A percentile compares a stretch with the other conserved stretches of the same genome.
phyloP scores from a whole-genome alignment of 225 moss, liverwort and hornwort genomes.

The Thuidium tamariscinum region DNA sequence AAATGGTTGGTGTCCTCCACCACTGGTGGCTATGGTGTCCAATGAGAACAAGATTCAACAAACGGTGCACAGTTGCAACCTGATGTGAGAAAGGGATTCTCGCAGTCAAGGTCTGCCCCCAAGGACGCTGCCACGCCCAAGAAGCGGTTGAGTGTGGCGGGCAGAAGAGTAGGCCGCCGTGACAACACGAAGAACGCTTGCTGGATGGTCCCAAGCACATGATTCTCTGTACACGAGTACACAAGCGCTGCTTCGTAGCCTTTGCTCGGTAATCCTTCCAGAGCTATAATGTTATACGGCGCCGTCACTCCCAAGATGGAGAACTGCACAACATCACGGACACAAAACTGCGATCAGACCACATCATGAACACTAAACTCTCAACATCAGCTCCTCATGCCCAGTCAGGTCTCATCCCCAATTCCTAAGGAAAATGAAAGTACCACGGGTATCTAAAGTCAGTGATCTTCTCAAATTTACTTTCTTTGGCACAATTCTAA shows the following conservation, averaged over 20 bases:
- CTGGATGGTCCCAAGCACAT: constrained; percentile 3
- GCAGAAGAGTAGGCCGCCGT: constrained; percentile 2
- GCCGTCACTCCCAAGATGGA: constrained; percentile 1
- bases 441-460: not conserved
- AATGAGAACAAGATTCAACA: not conserved
- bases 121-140: constrained; percentile 8
- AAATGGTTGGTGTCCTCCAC: not conserved
- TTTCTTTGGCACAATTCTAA: not conserved
- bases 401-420: not conserved
- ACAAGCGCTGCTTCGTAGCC: constrained; percentile 34
- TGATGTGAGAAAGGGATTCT: constrained; percentile 47
- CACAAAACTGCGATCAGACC: not conserved
- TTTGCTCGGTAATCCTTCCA: constrained; percentile 34
- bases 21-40: not conserved
- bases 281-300: constrained; percentile 36
- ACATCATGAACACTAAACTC: not conserved
- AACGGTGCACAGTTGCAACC: not conserved
- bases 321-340: not conserved
- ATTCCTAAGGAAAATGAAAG: not conserved
- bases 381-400: not conserved
- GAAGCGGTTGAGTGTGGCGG: constrained; percentile 7
- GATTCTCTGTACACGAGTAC: constrained; percentile 38
- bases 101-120: constrained; percentile 31
- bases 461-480: not conserved
- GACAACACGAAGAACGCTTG: constrained; percentile 41